These are phyloP conservation scores for Viola pubescens DNA, from an alignment of 441 rosid species.

Conservation along the genomic window DNA sequence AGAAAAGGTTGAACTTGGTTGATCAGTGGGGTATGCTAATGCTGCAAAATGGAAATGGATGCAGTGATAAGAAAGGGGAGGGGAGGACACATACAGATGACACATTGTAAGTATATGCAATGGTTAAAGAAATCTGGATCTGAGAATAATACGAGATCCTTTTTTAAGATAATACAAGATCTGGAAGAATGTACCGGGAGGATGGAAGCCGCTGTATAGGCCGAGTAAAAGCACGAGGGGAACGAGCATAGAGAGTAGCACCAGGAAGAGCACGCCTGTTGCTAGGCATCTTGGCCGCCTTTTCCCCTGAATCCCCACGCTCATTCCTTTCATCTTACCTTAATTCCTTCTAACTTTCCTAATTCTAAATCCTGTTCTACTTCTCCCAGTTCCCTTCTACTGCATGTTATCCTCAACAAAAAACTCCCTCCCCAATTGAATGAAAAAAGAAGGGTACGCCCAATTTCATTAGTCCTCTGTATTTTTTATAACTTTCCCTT, in stretches of 20 bases:
- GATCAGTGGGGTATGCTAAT: conserved; percentile 43
- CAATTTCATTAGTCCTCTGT: too few relatives aligned
- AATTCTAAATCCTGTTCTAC: too few relatives aligned
- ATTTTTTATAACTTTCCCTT: too few relatives aligned
- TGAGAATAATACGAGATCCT: background rate
- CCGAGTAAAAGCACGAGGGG: conserved; percentile 90
- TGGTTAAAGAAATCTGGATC: background rate
- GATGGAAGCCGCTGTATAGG: conserved; percentile 74
- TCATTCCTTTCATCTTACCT: conserved; percentile 1
- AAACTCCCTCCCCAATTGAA: too few relatives aligned
- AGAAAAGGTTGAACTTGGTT: conserved; percentile 22
- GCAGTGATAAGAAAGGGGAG: background rate
- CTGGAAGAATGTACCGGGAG: conserved; percentile 28
- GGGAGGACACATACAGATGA: too few relatives aligned
- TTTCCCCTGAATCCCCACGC: conserved; percentile 29
- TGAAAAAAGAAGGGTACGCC: too few relatives aligned
- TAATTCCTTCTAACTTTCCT: too few relatives aligned
- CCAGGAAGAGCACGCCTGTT: conserved; percentile 71
- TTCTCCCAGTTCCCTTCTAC: too few relatives aligned
- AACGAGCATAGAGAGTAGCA: conserved; percentile 87
- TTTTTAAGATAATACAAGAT: background rate
- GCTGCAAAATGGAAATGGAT: conserved; percentile 16
- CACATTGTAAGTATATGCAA: too few relatives aligned
- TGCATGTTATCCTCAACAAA: too few relatives aligned
- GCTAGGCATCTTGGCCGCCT: conserved; percentile 67